Conservation (phyloP, 192 early-diverging fungal genomes). For the Helicostylum pulchrum region DNA sequence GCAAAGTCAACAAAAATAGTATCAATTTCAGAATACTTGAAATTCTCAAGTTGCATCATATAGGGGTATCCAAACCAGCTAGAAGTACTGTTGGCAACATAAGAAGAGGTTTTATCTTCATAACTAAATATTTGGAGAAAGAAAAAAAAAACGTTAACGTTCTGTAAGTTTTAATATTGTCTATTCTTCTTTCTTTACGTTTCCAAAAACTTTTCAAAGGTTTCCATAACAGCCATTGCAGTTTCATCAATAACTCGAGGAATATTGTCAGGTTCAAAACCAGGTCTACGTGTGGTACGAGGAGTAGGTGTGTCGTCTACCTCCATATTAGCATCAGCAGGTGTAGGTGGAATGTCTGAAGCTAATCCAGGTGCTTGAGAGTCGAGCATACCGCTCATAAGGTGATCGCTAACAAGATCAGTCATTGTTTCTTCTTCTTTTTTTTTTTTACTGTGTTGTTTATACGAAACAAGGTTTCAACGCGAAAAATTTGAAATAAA, state of each 20-base stretch:
- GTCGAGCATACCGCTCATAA: constrained; percentile 18
- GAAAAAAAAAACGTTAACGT: too few species aligned
- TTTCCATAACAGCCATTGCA: constrained; percentile 60
- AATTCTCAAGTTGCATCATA: constrained; percentile 60
- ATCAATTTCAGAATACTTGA: constrained; percentile 54
- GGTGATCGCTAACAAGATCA: constrained; percentile 19
- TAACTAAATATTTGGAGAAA: constrained; percentile 18
- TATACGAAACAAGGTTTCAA: neutral
- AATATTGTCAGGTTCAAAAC: constrained; percentile 37
- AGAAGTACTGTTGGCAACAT: constrained; percentile 20
- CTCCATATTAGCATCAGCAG: constrained; percentile 23
- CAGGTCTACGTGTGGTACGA: constrained; percentile 14
- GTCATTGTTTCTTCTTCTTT: constrained; percentile 5
- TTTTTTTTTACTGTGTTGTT: too few species aligned
- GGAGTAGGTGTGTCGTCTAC: constrained; percentile 14
- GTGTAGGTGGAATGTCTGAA: constrained; percentile 14
- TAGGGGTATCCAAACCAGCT: constrained; percentile 49
- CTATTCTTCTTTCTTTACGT: constrained; percentile 39
- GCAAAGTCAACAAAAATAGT: constrained; percentile 76
- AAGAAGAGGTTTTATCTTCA: constrained; percentile 13
- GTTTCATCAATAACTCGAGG: constrained; percentile 63
- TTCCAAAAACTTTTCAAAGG: constrained; percentile 71
- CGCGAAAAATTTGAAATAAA: constrained; percentile 8
- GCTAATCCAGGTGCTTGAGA: constrained; percentile 16
- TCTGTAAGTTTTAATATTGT: neutral